Evolutionary conservation across 2,329 filamentous ascomycete species (phyloP).

Genomic region (Penicillium palitans): DNA sequence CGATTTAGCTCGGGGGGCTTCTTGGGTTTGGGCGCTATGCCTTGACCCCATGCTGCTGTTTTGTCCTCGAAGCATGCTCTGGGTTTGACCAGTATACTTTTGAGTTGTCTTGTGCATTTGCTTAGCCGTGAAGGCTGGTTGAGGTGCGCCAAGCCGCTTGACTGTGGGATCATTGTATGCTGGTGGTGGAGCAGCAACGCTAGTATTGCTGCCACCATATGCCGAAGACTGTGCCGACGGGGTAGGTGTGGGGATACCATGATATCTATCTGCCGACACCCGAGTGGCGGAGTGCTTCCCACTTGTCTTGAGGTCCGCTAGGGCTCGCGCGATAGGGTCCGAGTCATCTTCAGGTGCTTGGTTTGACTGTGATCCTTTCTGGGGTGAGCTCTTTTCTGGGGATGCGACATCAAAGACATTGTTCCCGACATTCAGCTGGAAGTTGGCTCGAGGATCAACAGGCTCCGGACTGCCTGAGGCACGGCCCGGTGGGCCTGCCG

Average conservation of each 20-base stretch:
- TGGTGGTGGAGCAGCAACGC: slow-evolving; percentile 75
- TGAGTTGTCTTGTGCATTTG: slow-evolving; percentile 96
- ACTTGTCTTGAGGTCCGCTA: slow-evolving; percentile 89
- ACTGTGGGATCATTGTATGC: slow-evolving; percentile 75
- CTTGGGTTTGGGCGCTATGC: slow-evolving; percentile 52
- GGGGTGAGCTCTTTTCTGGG: slow-evolving; percentile 62
- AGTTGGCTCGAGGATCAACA: slow-evolving; percentile 86
- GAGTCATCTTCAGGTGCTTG: slow-evolving; percentile 58
- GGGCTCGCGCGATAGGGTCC: slow-evolving; percentile 87
- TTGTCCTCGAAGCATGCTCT: slow-evolving; percentile 66
- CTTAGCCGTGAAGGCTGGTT: slow-evolving; percentile 86
- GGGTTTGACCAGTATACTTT: slow-evolving; percentile 79
- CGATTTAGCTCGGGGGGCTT: slow-evolving; percentile 56
- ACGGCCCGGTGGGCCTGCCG: slow-evolving; percentile 29
- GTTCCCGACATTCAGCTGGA: slow-evolving; percentile 90
- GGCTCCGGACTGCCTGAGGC: slow-evolving; percentile 70
- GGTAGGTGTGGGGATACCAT: slow-evolving; percentile 84
- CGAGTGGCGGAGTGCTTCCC: slow-evolving; percentile 76
- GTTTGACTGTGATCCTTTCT: slow-evolving; percentile 39
- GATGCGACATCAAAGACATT: slow-evolving; percentile 93
- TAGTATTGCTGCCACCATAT: slow-evolving; percentile 34
- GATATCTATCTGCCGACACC: slow-evolving; percentile 94
- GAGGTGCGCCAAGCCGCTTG: slow-evolving; percentile 80
- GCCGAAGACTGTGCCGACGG: slow-evolving; percentile 48
- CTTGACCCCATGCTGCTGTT: slow-evolving; percentile 46